Evolutionary conservation across 2,329 filamentous ascomycete genomes (phyloP).

Genomic region (Cladorrhinum sp.): DNA sequence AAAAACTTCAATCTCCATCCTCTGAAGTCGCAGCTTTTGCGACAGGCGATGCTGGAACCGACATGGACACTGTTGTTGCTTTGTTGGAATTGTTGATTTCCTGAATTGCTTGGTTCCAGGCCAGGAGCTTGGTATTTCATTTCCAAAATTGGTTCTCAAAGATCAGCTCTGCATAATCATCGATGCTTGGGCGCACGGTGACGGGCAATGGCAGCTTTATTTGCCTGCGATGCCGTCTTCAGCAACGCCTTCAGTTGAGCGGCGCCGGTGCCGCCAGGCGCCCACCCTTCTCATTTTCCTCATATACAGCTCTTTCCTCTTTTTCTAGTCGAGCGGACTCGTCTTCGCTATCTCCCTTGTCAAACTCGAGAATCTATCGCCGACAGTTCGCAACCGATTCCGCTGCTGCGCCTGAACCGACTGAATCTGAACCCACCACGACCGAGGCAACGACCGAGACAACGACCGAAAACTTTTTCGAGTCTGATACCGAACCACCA

Average conservation of each 20-base stretch:
- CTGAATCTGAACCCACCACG: neutral
- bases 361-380: neutral
- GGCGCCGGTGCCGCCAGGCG: slow-evolving; percentile 16
- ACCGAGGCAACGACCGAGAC: slow-evolving; percentile 1
- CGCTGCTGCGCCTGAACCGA: neutral
- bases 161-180: neutral
- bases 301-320: neutral
- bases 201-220: slow-evolving; percentile 35
- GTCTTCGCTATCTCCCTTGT: neutral
- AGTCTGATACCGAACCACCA: neutral
- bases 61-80: neutral
- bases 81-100: neutral
- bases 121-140: neutral
- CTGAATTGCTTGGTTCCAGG: neutral
- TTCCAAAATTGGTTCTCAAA: neutral
- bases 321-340: neutral
- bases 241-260: slow-evolving; percentile 36
- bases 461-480: slow-evolving; percentile 1
- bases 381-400: neutral
- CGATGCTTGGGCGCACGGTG: slow-evolving; percentile 36
- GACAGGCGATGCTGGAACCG: neutral
- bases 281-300: slow-evolving; percentile 2
- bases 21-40: slow-evolving; percentile 1
- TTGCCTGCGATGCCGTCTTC: slow-evolving; percentile 40
- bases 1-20: slow-evolving; percentile 21